Conservation (phyloP, 495 filamentous ascomycete genomes). For the Neurospora sp. region DNA sequence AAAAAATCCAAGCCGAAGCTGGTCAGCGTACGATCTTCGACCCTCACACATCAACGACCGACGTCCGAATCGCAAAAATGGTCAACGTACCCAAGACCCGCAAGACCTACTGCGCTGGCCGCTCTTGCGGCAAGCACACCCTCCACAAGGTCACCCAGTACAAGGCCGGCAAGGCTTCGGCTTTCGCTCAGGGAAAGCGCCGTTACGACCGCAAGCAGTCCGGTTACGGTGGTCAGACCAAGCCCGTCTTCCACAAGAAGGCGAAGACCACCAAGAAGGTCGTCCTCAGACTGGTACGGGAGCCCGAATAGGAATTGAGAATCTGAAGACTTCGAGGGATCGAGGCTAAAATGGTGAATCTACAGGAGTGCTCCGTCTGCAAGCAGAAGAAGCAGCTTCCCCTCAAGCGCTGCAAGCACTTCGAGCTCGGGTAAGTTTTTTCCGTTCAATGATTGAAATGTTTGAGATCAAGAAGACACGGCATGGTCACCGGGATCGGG, state of each 20-base stretch:
- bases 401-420: slow-evolving; percentile 99
- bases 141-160: slow-evolving; percentile 95
- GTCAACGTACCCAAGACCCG: slow-evolving; percentile 35
- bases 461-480: not conserved
- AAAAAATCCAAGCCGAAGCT: slow-evolving; percentile 15
- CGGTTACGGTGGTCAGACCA: slow-evolving; percentile 99
- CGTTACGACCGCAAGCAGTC: slow-evolving; percentile 99
- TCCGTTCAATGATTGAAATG: not conserved
- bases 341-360: slow-evolving; percentile 42
- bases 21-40: slow-evolving; percentile 20
- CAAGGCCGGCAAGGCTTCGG: slow-evolving; percentile 76
- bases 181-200: slow-evolving; percentile 97
- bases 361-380: slow-evolving; percentile 89
- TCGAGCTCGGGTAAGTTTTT: slow-evolving; percentile 85
- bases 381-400: slow-evolving; percentile 98
- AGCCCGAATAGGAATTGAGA: not conserved
- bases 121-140: slow-evolving; percentile 87
- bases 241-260: slow-evolving; percentile 99
- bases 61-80: slow-evolving; percentile 28
- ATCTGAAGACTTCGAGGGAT: slow-evolving; percentile 1
- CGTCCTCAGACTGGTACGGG: slow-evolving; percentile 66
- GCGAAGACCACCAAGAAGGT: slow-evolving; percentile 99
- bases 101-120: slow-evolving; percentile 76
- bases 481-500: not conserved
- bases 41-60: slow-evolving; percentile 20